These are phyloP conservation scores for Kwoniella dendrophila DNA, from an alignment of 768 basidiomycete genomes.

Conservation along the genomic window DNA sequence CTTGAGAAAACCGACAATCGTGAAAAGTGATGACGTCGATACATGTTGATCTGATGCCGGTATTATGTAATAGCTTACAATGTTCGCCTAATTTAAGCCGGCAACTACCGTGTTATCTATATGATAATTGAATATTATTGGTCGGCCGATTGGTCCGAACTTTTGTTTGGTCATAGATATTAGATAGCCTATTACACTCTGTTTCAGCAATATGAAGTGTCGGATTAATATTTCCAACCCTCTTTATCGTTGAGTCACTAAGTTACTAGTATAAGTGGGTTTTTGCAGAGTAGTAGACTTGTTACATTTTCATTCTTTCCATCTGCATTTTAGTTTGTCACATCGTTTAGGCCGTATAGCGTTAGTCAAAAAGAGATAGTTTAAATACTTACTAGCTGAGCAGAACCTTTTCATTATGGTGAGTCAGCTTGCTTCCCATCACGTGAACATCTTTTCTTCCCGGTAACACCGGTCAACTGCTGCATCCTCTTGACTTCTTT, in stretches of 20 bases:
- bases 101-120: no score
- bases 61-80: neutral
- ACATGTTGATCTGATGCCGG: neutral
- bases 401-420: neutral
- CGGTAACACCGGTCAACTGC: constrained; percentile 6
- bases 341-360: no score
- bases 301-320: no score
- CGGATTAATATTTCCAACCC: no score
- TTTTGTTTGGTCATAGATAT: neutral
- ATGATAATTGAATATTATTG: neutral
- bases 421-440: neutral
- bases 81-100: neutral
- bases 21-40: constrained; percentile 10
- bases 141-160: constrained; percentile 2
- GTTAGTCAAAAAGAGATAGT: no score
- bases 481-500: neutral
- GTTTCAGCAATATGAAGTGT: no score
- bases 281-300: no score
- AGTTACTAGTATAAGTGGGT: no score
- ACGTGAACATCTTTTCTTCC: neutral
- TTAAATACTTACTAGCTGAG: neutral
- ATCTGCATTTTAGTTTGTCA: no score
- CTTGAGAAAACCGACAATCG: neutral
- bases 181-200: no score
- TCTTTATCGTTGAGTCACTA: no score